Evolutionary conservation across 2,329 filamentous ascomycete genomes (phyloP).

Genomic region (Orbilia oligospora): DNA sequence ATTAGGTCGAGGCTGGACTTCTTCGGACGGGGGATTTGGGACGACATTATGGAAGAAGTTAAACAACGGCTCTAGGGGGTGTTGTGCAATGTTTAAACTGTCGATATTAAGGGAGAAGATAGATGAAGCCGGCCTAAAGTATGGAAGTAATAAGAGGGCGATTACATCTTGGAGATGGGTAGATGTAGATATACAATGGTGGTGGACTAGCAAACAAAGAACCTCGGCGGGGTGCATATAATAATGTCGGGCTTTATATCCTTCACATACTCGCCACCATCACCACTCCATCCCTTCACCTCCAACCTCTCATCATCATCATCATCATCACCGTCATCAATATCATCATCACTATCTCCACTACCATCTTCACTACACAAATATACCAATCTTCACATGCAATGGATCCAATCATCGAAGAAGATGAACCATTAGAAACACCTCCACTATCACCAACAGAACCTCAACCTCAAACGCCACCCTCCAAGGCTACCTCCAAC

Average conservation of each 20-base stretch:
- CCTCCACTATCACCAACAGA: background rate
- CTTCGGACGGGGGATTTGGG: conserved; percentile 34
- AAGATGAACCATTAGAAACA: conserved; percentile 26
- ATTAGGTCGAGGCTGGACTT: conserved; percentile 1
- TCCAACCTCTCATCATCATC: background rate
- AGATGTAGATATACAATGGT: background rate
- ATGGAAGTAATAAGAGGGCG: background rate
- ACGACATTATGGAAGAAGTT: background rate
- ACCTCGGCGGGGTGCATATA: background rate
- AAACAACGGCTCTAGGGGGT: background rate
- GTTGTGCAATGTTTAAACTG: background rate
- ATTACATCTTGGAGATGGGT: background rate
- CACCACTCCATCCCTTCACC: background rate
- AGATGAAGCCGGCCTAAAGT: background rate
- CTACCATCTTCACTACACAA: background rate
- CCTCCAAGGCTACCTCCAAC: conserved; percentile 14
- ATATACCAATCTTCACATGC: background rate
- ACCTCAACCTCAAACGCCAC: conserved; percentile 7
- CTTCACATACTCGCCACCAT: background rate
- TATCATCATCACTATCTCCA: background rate
- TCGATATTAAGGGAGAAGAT: background rate
- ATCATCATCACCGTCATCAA: background rate
- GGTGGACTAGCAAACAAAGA: conserved; percentile 1
- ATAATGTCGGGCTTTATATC: background rate
- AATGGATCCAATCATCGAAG: conserved; percentile 47